phyloP scores from a whole-genome alignment of 768 basidiomycete species.

The Lactarius hengduanensis region DNA sequence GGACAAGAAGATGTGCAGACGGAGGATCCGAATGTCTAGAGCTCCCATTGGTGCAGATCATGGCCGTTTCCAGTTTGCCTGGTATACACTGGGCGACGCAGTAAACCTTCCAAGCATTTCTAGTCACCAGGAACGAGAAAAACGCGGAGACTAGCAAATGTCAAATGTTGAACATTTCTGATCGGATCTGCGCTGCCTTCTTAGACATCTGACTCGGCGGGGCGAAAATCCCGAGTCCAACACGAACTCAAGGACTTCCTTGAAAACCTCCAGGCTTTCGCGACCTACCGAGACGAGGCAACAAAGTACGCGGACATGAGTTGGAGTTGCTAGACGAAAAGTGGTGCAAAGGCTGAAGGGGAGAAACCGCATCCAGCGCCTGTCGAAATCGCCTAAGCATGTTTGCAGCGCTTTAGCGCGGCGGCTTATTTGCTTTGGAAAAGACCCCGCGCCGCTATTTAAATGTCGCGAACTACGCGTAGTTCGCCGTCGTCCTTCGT shows the following conservation, averaged over 20 bases:
- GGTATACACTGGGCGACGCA: neutral
- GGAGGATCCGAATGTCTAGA: neutral
- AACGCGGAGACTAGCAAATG: conserved; percentile 4
- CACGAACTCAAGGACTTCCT: neutral
- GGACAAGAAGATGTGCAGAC: neutral
- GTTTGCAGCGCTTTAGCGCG: neutral
- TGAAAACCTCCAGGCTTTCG: neutral
- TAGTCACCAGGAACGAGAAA: neutral
- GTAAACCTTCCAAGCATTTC: neutral
- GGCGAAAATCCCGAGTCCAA: conserved; percentile 12
- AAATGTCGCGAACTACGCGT: conserved; percentile 12
- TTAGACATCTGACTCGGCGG: conserved; percentile 15
- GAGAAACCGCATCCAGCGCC: conserved; percentile 15
- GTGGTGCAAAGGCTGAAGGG: neutral
- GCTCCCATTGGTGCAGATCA: neutral
- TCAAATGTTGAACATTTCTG: neutral
- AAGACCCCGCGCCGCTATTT: conserved; percentile 22
- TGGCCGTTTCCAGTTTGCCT: neutral
- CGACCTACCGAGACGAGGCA: neutral
- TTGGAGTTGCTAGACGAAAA: neutral
- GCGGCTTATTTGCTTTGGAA: conserved; percentile 4
- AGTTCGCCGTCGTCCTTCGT: conserved; percentile 13
- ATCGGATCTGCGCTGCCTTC: conserved; percentile 24
- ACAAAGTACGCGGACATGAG: neutral
- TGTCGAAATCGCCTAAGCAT: conserved; percentile 1